Percentiles rank a stretch among this genome's conserved stretches.
phyloP scores from a whole-genome alignment of 495 filamentous ascomycete genomes.

The Tuber microsphaerosporum region DNA sequence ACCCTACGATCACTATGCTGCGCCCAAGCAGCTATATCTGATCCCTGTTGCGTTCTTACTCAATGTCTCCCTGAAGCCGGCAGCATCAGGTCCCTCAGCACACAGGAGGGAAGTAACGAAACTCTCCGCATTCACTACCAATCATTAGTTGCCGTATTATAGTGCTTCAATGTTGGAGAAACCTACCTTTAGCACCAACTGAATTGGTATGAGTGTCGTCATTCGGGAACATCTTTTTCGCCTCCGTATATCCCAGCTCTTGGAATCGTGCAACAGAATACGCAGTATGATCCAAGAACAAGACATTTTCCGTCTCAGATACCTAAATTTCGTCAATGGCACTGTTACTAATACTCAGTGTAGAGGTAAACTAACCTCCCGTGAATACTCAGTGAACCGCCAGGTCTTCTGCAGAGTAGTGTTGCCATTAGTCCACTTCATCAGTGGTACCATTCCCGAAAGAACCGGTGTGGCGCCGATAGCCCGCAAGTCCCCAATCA shows the following conservation, averaged over 20 bases:
- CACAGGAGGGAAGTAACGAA: constrained; percentile 34
- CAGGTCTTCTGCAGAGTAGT: constrained; percentile 18
- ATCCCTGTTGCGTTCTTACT: neutral
- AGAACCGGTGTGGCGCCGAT: constrained; percentile 10
- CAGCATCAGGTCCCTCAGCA: neutral
- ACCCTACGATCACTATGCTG: neutral
- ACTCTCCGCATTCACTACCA: constrained; percentile 28
- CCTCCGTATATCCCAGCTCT: constrained; percentile 12
- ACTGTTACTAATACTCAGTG: neutral
- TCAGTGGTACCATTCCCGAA: constrained; percentile 32
- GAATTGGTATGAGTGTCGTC: constrained; percentile 35
- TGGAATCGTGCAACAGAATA: constrained; percentile 27
- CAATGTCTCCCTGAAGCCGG: neutral
- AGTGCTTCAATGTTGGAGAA: neutral
- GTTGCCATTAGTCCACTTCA: constrained; percentile 12
- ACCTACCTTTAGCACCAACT: constrained; percentile 21
- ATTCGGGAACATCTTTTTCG: constrained; percentile 21
- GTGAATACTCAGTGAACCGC: constrained; percentile 33
- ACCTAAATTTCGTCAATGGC: constrained; percentile 14
- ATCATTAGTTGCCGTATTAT: neutral
- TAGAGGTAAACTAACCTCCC: neutral
- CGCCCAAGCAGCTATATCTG: neutral
- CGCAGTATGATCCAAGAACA: constrained; percentile 31
- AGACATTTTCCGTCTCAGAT: constrained; percentile 11
- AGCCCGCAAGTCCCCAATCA: constrained; percentile 25